Conservation (phyloP, 306 rosid genomes). For the Begonia masoniana region DNA sequence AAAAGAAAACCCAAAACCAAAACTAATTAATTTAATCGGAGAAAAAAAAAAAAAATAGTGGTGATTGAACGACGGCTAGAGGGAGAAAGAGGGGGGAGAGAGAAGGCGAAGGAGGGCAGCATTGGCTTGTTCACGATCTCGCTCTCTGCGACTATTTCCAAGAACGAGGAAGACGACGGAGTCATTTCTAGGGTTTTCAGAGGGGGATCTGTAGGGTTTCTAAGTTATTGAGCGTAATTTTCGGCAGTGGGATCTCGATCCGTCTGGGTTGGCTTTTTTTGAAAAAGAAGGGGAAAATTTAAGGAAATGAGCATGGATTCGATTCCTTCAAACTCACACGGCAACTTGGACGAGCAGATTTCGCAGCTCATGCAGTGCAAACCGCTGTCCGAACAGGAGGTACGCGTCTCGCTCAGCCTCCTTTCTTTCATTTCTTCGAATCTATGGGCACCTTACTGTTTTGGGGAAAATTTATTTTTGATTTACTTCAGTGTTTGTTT, state of each 20-base stretch:
- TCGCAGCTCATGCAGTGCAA: slow-evolving; percentile 99
- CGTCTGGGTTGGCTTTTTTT: slow-evolving; percentile 3
- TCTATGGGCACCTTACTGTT: not conserved
- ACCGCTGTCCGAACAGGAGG: slow-evolving; percentile 95
- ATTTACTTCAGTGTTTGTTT: too few relatives aligned
- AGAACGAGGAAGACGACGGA: not conserved
- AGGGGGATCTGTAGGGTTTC: not conserved
- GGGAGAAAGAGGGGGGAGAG: not conserved
- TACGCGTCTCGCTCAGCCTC: slow-evolving; percentile 4
- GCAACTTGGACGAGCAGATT: slow-evolving; percentile 89
- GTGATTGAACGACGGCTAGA: not conserved
- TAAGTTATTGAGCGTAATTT: not conserved
- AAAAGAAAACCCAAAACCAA: too few relatives aligned
- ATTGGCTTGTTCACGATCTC: not conserved
- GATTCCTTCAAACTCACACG: slow-evolving; percentile 70
- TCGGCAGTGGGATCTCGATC: slow-evolving; percentile 26
- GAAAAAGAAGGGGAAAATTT: not conserved
- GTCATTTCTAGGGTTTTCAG: not conserved
- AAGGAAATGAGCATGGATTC: slow-evolving; percentile 45
- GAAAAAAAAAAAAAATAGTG: too few relatives aligned
- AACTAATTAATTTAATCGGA: too few relatives aligned
- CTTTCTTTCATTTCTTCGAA: not conserved
- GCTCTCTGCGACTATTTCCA: not conserved
- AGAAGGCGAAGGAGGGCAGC: not conserved
- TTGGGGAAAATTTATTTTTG: not conserved